Conservation (phyloP, 176 grass and related monocot genomes). For the Oryza brachyantha region DNA sequence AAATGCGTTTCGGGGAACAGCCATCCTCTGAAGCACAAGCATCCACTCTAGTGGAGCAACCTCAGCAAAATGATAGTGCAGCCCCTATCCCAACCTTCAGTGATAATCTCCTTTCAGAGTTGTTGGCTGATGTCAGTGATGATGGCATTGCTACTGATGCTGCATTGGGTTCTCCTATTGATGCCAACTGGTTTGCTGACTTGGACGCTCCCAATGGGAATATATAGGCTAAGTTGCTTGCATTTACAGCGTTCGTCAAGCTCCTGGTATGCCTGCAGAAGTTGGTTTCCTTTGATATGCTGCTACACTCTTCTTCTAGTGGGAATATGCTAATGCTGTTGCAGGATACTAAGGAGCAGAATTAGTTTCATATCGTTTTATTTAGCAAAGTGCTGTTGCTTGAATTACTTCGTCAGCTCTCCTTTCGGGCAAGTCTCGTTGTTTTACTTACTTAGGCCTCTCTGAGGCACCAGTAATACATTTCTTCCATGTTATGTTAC, state of each 20-base stretch:
- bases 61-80: background rate
- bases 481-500: background rate
- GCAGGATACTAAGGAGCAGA: background rate
- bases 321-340: background rate
- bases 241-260: background rate
- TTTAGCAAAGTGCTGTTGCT: background rate
- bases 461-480: background rate
- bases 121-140: background rate
- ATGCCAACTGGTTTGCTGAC: background rate
- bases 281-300: background rate
- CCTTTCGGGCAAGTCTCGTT: background rate
- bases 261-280: background rate
- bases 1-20: too few species aligned
- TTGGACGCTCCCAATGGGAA: background rate
- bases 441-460: background rate
- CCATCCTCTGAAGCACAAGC: background rate
- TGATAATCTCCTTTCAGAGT: background rate
- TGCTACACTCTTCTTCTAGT: background rate
- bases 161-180: background rate
- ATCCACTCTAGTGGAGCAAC: background rate
- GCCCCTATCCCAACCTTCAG: background rate
- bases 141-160: background rate
- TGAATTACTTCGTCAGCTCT: background rate
- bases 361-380: background rate
- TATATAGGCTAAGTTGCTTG: background rate